Conservation (phyloP, 345 rosid genomes). For the Reutealis trisperma region DNA sequence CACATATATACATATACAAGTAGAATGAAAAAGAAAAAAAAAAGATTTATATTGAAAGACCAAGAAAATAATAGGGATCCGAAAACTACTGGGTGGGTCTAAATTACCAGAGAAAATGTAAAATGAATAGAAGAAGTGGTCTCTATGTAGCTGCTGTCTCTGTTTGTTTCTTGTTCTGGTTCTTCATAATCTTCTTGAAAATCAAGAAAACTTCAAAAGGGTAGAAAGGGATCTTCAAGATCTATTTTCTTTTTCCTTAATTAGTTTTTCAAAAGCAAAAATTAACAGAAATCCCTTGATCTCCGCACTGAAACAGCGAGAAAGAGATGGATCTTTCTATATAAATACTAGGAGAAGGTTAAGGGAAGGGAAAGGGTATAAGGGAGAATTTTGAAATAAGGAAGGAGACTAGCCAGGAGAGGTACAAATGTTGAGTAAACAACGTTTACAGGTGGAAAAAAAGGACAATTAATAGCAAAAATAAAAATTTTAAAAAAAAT, state of each 20-base stretch:
- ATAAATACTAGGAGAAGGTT: background rate
- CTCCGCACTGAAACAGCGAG: background rate
- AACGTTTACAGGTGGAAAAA: background rate
- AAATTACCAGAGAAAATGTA: background rate
- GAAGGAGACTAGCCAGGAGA: background rate
- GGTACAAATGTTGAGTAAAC: background rate
- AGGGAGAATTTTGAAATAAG: background rate
- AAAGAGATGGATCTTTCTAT: background rate
- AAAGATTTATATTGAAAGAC: background rate
- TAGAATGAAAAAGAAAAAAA: background rate
- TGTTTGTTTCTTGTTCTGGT: background rate
- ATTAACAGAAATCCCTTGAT: constrained; percentile 9
- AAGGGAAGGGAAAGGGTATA: background rate
- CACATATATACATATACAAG: no score
- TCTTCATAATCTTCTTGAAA: background rate
- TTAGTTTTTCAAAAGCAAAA: background rate
- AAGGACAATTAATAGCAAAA: background rate
- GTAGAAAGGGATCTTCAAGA: constrained; percentile 4
- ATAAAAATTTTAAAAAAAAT: background rate
- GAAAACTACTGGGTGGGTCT: background rate
- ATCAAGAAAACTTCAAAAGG: background rate
- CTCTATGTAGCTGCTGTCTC: background rate
- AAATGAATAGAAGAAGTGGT: background rate
- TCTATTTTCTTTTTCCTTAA: background rate
- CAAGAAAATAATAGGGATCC: background rate